Conservation (phyloP, 176 grass and related monocot genomes). For the Echinochloa phyllopogon region DNA sequence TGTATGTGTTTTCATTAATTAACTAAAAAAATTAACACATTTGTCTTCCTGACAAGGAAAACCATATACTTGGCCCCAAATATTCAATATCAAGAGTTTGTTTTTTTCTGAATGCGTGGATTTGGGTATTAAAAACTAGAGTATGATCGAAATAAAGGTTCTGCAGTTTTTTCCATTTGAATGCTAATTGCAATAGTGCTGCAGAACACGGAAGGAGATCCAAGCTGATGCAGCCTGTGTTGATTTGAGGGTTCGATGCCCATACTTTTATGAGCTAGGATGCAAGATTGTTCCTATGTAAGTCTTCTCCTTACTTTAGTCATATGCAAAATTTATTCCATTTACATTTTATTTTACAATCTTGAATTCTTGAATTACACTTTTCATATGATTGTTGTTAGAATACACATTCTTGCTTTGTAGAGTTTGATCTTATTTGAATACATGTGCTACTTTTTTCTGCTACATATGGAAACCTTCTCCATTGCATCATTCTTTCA, state of each 20-base stretch:
- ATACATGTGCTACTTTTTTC: neutral
- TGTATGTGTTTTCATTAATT: neutral
- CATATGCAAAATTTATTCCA: neutral
- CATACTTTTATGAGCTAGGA: constrained; percentile 88
- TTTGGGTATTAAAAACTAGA: neutral
- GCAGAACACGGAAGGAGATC: constrained; percentile 85
- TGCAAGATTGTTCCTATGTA: constrained; percentile 91
- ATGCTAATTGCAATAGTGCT: constrained; percentile 21
- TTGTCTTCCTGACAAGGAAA: neutral
- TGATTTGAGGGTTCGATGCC: constrained; percentile 70
- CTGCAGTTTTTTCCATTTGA: neutral
- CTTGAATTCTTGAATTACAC: neutral
- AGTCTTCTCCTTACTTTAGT: constrained; percentile 34
- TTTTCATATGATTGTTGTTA: neutral
- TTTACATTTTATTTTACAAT: neutral
- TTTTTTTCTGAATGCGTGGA: neutral
- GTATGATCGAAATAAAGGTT: neutral
- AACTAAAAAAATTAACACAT: neutral
- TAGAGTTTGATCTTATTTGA: neutral
- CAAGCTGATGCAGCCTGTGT: constrained; percentile 98
- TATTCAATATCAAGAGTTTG: neutral
- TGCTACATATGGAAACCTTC: neutral
- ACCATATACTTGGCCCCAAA: neutral
- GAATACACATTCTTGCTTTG: neutral
- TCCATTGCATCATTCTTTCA: neutral